Evolutionary conservation across 345 rosid genomes (phyloP).

Genomic region (Populus ilicifolia): DNA sequence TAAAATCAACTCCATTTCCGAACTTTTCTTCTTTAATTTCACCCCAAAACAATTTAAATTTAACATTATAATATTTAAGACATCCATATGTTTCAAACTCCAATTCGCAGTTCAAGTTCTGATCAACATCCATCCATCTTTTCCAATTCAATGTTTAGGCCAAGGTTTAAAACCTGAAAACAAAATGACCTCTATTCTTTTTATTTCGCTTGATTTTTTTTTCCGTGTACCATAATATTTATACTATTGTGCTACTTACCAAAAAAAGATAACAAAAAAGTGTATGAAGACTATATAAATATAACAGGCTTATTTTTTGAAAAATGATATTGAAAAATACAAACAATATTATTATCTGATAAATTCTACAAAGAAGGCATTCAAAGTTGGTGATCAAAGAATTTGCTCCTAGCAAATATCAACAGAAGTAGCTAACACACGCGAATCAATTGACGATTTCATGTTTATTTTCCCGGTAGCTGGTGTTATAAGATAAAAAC

Average conservation of each 20-base stretch:
- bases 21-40: not conserved
- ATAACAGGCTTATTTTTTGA: not conserved
- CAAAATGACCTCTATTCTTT: not conserved
- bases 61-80: not conserved
- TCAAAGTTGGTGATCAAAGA: not conserved
- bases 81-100: not conserved
- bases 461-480: not conserved
- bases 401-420: not conserved
- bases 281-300: not conserved
- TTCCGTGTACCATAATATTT: not conserved
- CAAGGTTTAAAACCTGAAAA: not conserved
- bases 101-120: not conserved
- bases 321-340: no score
- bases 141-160: not conserved
- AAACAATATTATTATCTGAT: not conserved
- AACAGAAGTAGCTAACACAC: not conserved
- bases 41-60: not conserved
- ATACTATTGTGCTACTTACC: not conserved
- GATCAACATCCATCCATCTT: not conserved
- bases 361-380: not conserved
- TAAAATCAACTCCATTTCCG: not conserved
- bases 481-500: not conserved
- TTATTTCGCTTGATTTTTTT: not conserved
- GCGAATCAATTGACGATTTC: not conserved
- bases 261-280: not conserved